Evolutionary conservation across 2,329 filamentous ascomycete species (phyloP), one percentile per base, ranked within the genome.

Genomic region (Hypoxylon sp.): DNA sequence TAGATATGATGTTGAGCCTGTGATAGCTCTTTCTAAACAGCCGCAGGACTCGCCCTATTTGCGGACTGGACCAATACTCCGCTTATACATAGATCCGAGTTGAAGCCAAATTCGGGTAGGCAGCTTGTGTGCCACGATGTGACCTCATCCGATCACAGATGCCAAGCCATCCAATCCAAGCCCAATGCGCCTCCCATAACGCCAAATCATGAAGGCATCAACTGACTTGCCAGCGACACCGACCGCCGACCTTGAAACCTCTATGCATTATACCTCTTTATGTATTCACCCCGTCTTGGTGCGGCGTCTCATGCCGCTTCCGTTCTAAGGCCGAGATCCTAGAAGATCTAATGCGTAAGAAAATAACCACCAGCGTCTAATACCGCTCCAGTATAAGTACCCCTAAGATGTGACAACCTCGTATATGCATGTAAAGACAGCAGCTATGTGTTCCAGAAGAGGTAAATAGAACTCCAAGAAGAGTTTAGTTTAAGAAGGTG

Each of bases 361-460:
- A 19, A 28, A 59, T 17, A 5, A 28, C 48, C 49, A 10, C 55
- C 41, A 46, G 48, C 37, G 56, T 65, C 59, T 65, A 59, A 30
- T 26, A 34, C 39, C 62, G 54, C 59, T 56, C 54, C 54, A 62
- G 56, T 43, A 11, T 11, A 52, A n/a, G 17, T 52, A 22, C 41
- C 24, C 41, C 41, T 19, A 6, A 24, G 13, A 46, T 46, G 41
- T 6, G 3, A 46, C 41, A 24, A 24, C 22, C 11, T 22, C n/a
- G 24, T 47, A 8, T 47, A 47, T 47, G 24, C 24, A 17, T 17
- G 20, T 26, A 30, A 28, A 37, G 4, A 15, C 19, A 37, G 6
- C n/a, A 19, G 22, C 24, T 24, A 22, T 51, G 28, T 46, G 37
- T 37, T 37, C 46, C 26, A 19, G 34, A n/a, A 39, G 34, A 39